A percentile compares a stretch with the other conserved stretches of the same genome.
Conservation (phyloP, 2,329 filamentous ascomycete species). For the Monosporascus sp. region DNA sequence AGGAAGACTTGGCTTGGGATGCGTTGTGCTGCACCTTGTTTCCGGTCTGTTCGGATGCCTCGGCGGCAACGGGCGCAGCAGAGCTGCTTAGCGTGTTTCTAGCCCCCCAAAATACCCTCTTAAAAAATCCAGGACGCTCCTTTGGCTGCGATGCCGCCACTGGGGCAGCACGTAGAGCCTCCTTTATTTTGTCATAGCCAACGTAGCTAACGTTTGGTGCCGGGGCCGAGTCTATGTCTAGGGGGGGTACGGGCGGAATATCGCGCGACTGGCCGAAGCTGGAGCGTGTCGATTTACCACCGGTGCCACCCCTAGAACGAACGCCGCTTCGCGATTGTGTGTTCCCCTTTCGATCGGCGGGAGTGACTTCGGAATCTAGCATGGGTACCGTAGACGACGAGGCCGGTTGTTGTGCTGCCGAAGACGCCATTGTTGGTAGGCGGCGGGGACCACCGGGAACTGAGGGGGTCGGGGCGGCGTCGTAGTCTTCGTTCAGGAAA, state of each 20-base stretch:
- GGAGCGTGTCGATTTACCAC: slow-evolving; percentile 23
- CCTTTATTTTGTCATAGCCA: slow-evolving; percentile 55
- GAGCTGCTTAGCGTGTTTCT: slow-evolving; percentile 39
- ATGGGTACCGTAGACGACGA: not conserved
- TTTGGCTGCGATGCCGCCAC: slow-evolving; percentile 45
- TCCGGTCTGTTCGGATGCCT: slow-evolving; percentile 33
- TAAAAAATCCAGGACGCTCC: slow-evolving; percentile 83
- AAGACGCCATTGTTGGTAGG: slow-evolving; percentile 26
- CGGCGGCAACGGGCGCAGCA: slow-evolving; percentile 29
- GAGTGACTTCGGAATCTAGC: slow-evolving; percentile 27
- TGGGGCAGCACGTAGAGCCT: slow-evolving; percentile 37
- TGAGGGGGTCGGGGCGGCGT: slow-evolving; percentile 81
- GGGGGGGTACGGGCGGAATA: slow-evolving; percentile 24
- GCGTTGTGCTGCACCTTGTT: slow-evolving; percentile 37
- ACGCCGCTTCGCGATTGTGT: slow-evolving; percentile 41
- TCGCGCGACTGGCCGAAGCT: slow-evolving; percentile 22
- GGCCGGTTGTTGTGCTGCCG: slow-evolving; percentile 30
- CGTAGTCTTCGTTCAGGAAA: slow-evolving; percentile 56
- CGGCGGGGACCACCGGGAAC: slow-evolving; percentile 73
- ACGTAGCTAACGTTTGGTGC: slow-evolving; percentile 55
- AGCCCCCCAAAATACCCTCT: slow-evolving; percentile 79
- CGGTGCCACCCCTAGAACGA: slow-evolving; percentile 30
- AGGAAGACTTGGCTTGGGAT: slow-evolving; percentile 34
- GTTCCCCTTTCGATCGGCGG: slow-evolving; percentile 42
- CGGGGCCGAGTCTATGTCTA: slow-evolving; percentile 44